These are phyloP conservation scores for Rhizoctonia solani DNA, from an alignment of 1,284 basidiomycete species.

Conservation along the genomic window DNA sequence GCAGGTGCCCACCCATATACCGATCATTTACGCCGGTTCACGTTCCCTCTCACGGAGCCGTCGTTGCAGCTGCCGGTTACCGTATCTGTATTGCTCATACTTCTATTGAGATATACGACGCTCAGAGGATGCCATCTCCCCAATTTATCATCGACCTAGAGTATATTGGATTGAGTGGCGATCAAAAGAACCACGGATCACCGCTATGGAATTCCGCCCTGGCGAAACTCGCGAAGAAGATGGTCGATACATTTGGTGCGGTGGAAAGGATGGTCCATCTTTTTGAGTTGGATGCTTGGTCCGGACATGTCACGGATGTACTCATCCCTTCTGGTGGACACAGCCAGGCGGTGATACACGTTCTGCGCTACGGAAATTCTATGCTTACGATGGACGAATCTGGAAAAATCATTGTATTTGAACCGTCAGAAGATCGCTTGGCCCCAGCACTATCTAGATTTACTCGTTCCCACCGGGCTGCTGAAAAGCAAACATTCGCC, in stretches of 20 bases:
- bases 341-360: conserved; percentile 64
- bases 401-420: conserved; percentile 80
- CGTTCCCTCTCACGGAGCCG: conserved; percentile 60
- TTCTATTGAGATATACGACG: conserved; percentile 62
- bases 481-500: conserved; percentile 81
- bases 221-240: conserved; percentile 47
- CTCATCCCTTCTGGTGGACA: conserved; percentile 61
- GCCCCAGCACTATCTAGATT: conserved; percentile 54
- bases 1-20: conserved; percentile 72
- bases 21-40: conserved; percentile 55
- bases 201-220: conserved; percentile 74
- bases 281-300: conserved; percentile 75
- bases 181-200: conserved; percentile 70
- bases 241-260: conserved; percentile 72
- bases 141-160: conserved; percentile 67
- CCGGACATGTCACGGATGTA: conserved; percentile 58
- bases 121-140: conserved; percentile 40
- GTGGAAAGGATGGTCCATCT: conserved; percentile 87
- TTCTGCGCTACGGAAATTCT: conserved; percentile 66
- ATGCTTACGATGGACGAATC: conserved; percentile 83
- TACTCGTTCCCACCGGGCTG: conserved; percentile 56
- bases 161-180: conserved; percentile 57
- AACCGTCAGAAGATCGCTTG: conserved; percentile 50
- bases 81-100: conserved; percentile 65
- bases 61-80: conserved; percentile 64